phyloP scores from a whole-genome alignment of 371 early-diverging fungal species.

The Mucor ambiguus region DNA sequence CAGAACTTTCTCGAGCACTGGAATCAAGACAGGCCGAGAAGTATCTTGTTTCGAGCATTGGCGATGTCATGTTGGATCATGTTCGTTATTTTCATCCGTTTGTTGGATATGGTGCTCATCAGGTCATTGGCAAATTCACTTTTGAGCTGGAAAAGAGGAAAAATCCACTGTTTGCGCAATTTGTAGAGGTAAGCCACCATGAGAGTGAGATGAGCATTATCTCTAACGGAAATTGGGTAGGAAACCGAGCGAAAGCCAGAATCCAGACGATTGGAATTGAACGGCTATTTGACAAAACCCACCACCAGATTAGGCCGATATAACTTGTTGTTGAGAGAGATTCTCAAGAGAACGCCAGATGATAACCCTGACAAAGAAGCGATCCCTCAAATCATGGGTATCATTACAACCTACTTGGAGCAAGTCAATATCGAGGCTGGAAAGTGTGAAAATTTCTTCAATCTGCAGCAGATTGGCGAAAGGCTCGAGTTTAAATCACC shows the following conservation, averaged over 20 bases:
- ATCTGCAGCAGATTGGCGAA: conserved; percentile 41
- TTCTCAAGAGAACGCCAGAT: conserved; percentile 81
- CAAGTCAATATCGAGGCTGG: conserved; percentile 86
- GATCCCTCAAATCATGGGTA: conserved; percentile 63
- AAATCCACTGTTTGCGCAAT: conserved; percentile 70
- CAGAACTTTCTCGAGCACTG: conserved; percentile 66
- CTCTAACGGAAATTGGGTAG: conserved; percentile 22
- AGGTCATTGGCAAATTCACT: conserved; percentile 77
- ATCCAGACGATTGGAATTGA: conserved; percentile 78
- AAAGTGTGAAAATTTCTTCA: conserved; percentile 69
- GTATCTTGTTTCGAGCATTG: conserved; percentile 75
- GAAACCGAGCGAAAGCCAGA: conserved; percentile 75
- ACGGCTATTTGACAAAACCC: conserved; percentile 85
- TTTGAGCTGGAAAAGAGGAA: conserved; percentile 78
- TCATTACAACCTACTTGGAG: conserved; percentile 69
- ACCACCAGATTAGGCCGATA: conserved; percentile 91
- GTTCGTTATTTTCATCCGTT: conserved; percentile 68
- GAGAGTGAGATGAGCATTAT: not conserved
- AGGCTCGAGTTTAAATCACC: conserved; percentile 51
- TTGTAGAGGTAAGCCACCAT: conserved; percentile 60
- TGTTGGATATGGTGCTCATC: conserved; percentile 88
- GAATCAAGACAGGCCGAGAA: conserved; percentile 70
- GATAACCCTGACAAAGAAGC: conserved; percentile 77
- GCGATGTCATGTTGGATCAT: conserved; percentile 80
- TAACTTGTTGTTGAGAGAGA: conserved; percentile 82